A percentile compares a stretch with the other conserved stretches of the same genome.
Conservation (phyloP, 768 basidiomycete species). For the Calocybe indica region DNA sequence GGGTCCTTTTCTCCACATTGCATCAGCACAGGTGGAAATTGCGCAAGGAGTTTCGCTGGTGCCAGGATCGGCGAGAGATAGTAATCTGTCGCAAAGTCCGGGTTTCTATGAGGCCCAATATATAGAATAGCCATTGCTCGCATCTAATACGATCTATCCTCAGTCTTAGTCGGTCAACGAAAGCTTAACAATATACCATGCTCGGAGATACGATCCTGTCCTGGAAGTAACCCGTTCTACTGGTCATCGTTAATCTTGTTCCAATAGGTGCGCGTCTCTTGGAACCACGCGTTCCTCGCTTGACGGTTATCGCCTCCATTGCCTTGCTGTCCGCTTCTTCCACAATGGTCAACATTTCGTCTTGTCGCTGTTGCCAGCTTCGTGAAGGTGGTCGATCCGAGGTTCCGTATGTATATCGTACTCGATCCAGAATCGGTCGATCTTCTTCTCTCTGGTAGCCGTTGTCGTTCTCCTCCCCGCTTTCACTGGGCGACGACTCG, state of each 20-base stretch:
- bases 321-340: conserved; percentile 45
- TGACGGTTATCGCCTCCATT: conserved; percentile 25
- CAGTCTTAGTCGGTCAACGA: neutral
- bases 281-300: conserved; percentile 6
- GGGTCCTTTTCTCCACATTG: conserved; percentile 94
- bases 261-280: conserved; percentile 55
- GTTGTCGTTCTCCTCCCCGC: conserved; percentile 10
- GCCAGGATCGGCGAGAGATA: conserved; percentile 93
- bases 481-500: neutral
- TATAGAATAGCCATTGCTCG: conserved; percentile 98
- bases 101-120: conserved; percentile 89
- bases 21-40: conserved; percentile 91
- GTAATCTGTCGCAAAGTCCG: conserved; percentile 93
- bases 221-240: conserved; percentile 88
- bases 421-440: conserved; percentile 68
- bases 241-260: conserved; percentile 91
- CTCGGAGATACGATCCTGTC: conserved; percentile 91
- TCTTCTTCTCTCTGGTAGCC: conserved; percentile 51
- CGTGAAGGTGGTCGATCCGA: too few relatives aligned
- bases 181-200: conserved; percentile 61
- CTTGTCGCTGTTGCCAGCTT: conserved; percentile 43
- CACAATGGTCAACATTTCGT: conserved; percentile 44
- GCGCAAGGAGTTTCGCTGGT: conserved; percentile 75
- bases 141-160: conserved; percentile 58
- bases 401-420: conserved; percentile 38